Evolutionary conservation across 2,329 filamentous ascomycete genomes (phyloP), one percentile per base, ranked within the genome.

Genomic region (Thelonectria blattea): DNA sequence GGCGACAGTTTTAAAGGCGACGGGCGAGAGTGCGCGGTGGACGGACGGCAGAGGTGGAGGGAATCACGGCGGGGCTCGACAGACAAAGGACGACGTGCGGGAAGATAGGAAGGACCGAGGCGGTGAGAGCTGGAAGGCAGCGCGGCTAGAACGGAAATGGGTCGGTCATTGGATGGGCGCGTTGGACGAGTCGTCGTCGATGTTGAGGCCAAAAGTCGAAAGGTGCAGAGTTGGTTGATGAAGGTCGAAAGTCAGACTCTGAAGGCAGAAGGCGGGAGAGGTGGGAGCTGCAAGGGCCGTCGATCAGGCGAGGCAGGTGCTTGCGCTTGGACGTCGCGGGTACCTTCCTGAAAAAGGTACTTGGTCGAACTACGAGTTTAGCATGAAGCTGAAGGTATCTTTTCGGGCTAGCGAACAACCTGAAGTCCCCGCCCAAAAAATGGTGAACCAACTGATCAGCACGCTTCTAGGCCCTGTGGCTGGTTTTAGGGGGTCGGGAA

Each of bases 271-370:
- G 41, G 56, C 51, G 55, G 53, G 52, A 41, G 58, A 55, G 64
- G 22, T 14, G 51, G 62, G 62, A 66, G 61, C 65, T 70, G 65
- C 69, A 71, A 61, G 68, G 68, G 62, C 63, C 60, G 66, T 65
- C 63, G 61, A 63, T 65, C 62, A 56, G 66, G 58, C 58, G 66
- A 65, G 61, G 22, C 17, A 15, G 43, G 62, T 64, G 59, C 65
- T 43, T 66, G 18, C 27, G 30, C 10, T 30, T 30, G 27, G 30
- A 22, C 15, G n/a, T n/a, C n/a, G n/a, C n/a, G 54, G 45, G 59
- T 60, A 59, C 55, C 56, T 46, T 27, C 45, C 14, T 30, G 14
- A n/a, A 30, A 27, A 30, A 52, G 41, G 56, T 60, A 59, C 55
- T 54, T 53, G n/a, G 32, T 37, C 32, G 43, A 53, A 48, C 22